Evolutionary conservation across 768 basidiomycete species (phyloP).

Genomic region (Scleroderma bovista): DNA sequence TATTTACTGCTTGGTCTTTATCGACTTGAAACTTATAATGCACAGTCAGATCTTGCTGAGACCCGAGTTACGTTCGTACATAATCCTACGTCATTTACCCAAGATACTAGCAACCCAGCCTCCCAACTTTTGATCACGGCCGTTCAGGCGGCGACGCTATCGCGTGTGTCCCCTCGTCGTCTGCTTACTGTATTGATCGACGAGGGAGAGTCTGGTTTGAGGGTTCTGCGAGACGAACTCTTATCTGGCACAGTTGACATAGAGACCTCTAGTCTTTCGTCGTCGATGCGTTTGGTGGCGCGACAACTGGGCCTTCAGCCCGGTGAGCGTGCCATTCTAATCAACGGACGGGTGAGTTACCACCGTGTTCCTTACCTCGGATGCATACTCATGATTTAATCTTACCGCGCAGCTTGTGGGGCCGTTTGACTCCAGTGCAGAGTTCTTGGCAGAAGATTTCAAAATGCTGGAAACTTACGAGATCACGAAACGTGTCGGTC

Average conservation of each 20-base stretch:
- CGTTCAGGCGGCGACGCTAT: slow-evolving; percentile 35
- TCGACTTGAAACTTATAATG: background rate
- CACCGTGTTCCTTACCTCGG: background rate
- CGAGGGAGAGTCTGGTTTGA: slow-evolving; percentile 31
- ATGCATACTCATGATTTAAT: slow-evolving; percentile 1
- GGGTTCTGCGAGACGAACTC: slow-evolving; percentile 29
- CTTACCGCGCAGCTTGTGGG: slow-evolving; percentile 59
- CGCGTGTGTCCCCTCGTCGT: slow-evolving; percentile 15
- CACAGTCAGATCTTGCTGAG: slow-evolving; percentile 39
- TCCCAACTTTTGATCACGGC: slow-evolving; percentile 51
- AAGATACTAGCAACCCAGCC: slow-evolving; percentile 8
- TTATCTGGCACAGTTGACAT: slow-evolving; percentile 27
- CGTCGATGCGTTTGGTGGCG: slow-evolving; percentile 41
- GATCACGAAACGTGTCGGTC: slow-evolving; percentile 58
- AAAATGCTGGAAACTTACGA: slow-evolving; percentile 69
- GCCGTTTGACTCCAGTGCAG: slow-evolving; percentile 47
- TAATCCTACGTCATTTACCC: slow-evolving; percentile 41
- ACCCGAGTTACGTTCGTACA: slow-evolving; percentile 76
- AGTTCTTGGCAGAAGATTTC: slow-evolving; percentile 72
- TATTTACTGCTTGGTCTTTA: background rate
- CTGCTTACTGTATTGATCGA: slow-evolving; percentile 11
- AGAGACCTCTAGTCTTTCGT: slow-evolving; percentile 32
- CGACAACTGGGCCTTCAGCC: slow-evolving; percentile 53
- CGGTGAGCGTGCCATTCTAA: slow-evolving; percentile 57
- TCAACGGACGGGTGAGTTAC: slow-evolving; percentile 77